Evolutionary conservation across 176 grass and related monocot genomes (phyloP).

Genomic region (Oryza coarctata): DNA sequence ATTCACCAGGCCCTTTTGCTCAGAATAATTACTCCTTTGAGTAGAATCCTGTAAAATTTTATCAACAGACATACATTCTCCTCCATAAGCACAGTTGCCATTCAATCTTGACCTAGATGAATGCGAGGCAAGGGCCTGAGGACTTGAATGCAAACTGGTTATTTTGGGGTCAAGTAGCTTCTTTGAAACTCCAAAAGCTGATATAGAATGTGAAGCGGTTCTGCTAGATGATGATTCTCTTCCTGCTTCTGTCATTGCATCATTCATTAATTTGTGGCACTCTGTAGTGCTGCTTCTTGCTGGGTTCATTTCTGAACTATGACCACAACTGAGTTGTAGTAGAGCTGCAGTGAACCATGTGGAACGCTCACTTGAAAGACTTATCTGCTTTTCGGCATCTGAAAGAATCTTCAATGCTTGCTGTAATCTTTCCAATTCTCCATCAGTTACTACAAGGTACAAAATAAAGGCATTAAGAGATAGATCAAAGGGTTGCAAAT

Average conservation of each 20-base stretch:
- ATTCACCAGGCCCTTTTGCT: slow-evolving; percentile 29
- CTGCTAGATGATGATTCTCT: slow-evolving; percentile 35
- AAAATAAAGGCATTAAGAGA: slow-evolving; percentile 1
- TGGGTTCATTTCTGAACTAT: slow-evolving; percentile 55
- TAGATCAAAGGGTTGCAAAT: neutral
- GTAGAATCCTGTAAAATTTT: slow-evolving; percentile 23
- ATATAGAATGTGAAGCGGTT: slow-evolving; percentile 36
- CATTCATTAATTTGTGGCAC: slow-evolving; percentile 44
- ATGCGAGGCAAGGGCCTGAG: slow-evolving; percentile 29
- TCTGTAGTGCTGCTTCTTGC: slow-evolving; percentile 35
- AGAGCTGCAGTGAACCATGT: slow-evolving; percentile 87
- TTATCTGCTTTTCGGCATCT: slow-evolving; percentile 85
- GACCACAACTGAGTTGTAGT: slow-evolving; percentile 63
- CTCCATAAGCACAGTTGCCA: slow-evolving; percentile 25
- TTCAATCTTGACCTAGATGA: slow-evolving; percentile 42
- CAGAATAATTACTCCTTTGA: slow-evolving; percentile 32
- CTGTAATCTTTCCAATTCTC: slow-evolving; percentile 72
- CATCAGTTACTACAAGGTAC: slow-evolving; percentile 60
- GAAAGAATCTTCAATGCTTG: slow-evolving; percentile 91
- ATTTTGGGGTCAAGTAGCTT: slow-evolving; percentile 24
- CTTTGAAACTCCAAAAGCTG: slow-evolving; percentile 28
- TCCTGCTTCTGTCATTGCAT: slow-evolving; percentile 33
- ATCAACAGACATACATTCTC: slow-evolving; percentile 47
- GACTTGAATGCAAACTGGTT: slow-evolving; percentile 28
- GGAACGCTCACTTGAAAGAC: slow-evolving; percentile 72